Conservation (phyloP, 768 basidiomycete genomes). For the Termitomyces bulborhizus region DNA sequence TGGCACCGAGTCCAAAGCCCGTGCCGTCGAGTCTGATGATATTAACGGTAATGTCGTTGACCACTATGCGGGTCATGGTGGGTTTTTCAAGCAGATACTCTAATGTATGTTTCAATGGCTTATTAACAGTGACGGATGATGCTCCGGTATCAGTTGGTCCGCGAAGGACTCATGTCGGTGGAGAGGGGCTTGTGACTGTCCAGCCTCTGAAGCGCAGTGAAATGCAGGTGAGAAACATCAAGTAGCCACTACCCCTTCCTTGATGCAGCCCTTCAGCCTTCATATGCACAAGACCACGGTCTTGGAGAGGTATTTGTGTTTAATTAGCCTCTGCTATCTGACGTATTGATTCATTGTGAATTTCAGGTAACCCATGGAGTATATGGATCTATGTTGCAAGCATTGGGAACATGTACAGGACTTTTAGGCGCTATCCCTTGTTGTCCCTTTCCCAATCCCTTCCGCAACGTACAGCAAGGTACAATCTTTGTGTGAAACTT, state of each 20-base stretch:
- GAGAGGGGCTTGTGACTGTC: slow-evolving; percentile 60
- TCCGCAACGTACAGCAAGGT: slow-evolving; percentile 83
- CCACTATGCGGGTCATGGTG: slow-evolving; percentile 62
- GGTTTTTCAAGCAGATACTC: slow-evolving; percentile 19
- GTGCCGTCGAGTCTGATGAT: slow-evolving; percentile 35
- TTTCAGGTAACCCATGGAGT: slow-evolving; percentile 70
- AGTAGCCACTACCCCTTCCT: not conserved
- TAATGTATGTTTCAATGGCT: not conserved
- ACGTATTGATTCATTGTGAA: not conserved
- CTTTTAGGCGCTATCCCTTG: slow-evolving; percentile 74
- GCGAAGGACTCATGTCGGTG: slow-evolving; percentile 18
- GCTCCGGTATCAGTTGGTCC: slow-evolving; percentile 22
- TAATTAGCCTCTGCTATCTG: not conserved
- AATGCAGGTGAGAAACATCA: slow-evolving; percentile 62
- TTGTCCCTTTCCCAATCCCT: slow-evolving; percentile 81
- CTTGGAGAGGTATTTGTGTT: slow-evolving; percentile 39
- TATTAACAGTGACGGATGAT: slow-evolving; percentile 60
- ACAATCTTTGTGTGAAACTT: slow-evolving; percentile 1
- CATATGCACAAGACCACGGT: slow-evolving; percentile 88
- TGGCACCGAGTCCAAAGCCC: slow-evolving; percentile 47
- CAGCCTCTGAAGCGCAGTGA: slow-evolving; percentile 80
- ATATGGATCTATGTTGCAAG: slow-evolving; percentile 77
- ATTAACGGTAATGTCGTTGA: slow-evolving; percentile 61
- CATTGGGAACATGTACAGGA: slow-evolving; percentile 63
- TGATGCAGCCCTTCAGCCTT: slow-evolving; percentile 46